A percentile compares a stretch with the other conserved stretches of the same genome.
These are phyloP conservation scores for Fusarium citri DNA, from an alignment of 2,329 filamentous ascomycete genomes.

Conservation along the genomic window DNA sequence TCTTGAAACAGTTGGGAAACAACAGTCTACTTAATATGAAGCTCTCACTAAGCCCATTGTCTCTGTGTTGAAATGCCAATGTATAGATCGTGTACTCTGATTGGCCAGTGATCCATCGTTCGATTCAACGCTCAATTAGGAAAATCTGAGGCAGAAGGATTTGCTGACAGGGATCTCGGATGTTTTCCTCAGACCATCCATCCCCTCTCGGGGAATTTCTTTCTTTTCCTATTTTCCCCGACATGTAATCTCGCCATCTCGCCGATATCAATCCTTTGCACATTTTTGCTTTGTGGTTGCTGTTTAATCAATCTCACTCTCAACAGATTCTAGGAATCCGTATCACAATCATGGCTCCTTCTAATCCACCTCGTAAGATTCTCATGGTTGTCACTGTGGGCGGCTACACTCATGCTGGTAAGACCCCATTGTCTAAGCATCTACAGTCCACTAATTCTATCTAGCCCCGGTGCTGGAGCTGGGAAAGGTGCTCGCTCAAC, in stretches of 20 bases:
- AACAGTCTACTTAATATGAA: neutral
- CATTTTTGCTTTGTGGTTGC: neutral
- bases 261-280: neutral
- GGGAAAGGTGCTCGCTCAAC: neutral
- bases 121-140: neutral
- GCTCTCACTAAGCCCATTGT: neutral
- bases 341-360: neutral
- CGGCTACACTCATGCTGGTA: slow-evolving; percentile 51
- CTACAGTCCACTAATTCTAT: neutral
- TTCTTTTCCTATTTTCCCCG: neutral
- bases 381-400: slow-evolving; percentile 49
- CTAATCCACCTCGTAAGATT: slow-evolving; percentile 39
- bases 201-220: neutral
- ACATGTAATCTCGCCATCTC: neutral
- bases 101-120: neutral
- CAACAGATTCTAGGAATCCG: neutral
- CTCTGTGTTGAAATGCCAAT: neutral
- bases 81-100: neutral
- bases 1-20: neutral
- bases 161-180: neutral
- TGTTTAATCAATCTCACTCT: neutral
- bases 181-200: neutral
- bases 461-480: neutral
- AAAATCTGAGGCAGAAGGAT: neutral
- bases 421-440: neutral